Percentiles rank a stretch among this genome's conserved stretches.
Conservation (phyloP, 192 early-diverging fungal species). For the Umbelopsis sp. region DNA sequence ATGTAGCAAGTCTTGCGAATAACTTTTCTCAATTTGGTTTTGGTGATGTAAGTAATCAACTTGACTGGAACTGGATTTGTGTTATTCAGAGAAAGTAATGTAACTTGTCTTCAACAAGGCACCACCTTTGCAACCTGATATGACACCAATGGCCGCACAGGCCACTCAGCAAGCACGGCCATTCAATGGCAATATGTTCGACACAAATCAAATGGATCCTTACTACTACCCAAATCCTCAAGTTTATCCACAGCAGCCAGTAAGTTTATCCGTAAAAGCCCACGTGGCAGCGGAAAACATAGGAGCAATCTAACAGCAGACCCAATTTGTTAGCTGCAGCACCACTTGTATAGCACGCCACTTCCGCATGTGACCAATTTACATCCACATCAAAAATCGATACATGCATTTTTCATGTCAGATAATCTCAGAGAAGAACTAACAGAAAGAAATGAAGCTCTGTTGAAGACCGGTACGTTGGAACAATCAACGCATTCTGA, state of each 20-base stretch:
- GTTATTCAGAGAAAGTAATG: too few relatives aligned
- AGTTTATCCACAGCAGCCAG: slow-evolving; percentile 36
- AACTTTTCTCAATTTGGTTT: slow-evolving; percentile 20
- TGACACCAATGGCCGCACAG: slow-evolving; percentile 21
- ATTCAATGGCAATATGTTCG: slow-evolving; percentile 20
- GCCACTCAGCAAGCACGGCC: slow-evolving; percentile 23
- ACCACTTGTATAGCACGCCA: slow-evolving; percentile 78
- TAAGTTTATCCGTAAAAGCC: slow-evolving; percentile 8
- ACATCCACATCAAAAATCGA: slow-evolving; percentile 73
- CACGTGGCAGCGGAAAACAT: background rate
- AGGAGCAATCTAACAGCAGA: background rate
- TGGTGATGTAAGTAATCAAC: background rate
- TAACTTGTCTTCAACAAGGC: background rate
- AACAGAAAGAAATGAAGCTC: slow-evolving; percentile 65
- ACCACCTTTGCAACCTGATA: background rate
- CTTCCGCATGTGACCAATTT: slow-evolving; percentile 69
- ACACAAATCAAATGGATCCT: slow-evolving; percentile 26
- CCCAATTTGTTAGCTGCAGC: slow-evolving; percentile 59
- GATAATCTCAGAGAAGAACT: slow-evolving; percentile 84
- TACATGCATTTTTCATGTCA: slow-evolving; percentile 84
- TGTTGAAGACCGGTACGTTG: slow-evolving; percentile 20
- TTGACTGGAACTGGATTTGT: background rate
- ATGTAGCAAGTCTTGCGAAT: slow-evolving; percentile 18
- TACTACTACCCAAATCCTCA: slow-evolving; percentile 34
- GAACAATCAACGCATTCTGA: background rate